Evolutionary conservation across 2,329 filamentous ascomycete species (phyloP).

Genomic region (Nannizziopsis arthrosporioides): DNA sequence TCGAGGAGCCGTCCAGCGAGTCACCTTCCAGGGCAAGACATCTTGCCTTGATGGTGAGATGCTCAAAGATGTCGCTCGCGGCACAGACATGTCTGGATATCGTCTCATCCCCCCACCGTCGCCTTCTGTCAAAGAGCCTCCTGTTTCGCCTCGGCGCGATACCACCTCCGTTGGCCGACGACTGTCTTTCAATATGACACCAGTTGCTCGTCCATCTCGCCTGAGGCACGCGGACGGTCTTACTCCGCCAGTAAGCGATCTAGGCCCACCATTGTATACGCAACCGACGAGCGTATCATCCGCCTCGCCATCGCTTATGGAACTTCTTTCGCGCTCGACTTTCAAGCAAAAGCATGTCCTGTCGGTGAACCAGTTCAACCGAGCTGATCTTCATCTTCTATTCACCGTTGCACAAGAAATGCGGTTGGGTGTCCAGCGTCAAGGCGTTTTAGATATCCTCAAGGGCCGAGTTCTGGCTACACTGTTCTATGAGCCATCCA

Average conservation of each 20-base stretch:
- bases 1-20: slow-evolving; percentile 59
- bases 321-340: slow-evolving; percentile 64
- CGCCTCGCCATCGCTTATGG: slow-evolving; percentile 47
- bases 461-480: slow-evolving; percentile 78
- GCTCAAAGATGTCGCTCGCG: slow-evolving; percentile 45
- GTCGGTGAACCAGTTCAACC: slow-evolving; percentile 81
- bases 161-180: slow-evolving; percentile 27
- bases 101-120: slow-evolving; percentile 27
- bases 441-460: slow-evolving; percentile 77
- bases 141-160: slow-evolving; percentile 30
- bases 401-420: slow-evolving; percentile 98
- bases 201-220: slow-evolving; percentile 25
- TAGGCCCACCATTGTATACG: slow-evolving; percentile 31
- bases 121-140: slow-evolving; percentile 38
- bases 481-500: slow-evolving; percentile 97
- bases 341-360: slow-evolving; percentile 87
- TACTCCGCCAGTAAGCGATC: slow-evolving; percentile 21
- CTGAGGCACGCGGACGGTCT: slow-evolving; percentile 20
- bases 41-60: slow-evolving; percentile 62
- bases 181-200: slow-evolving; percentile 28
- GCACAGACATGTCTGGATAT: slow-evolving; percentile 67
- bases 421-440: slow-evolving; percentile 84
- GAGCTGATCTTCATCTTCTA: slow-evolving; percentile 77
- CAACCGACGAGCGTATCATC: slow-evolving; percentile 39
- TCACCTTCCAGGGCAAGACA: slow-evolving; percentile 63